A percentile compares a stretch with the other conserved stretches of the same genome.
These are phyloP conservation scores for Tulasnella sp. DNA, from an alignment of 768 basidiomycete species.

Conservation along the genomic window DNA sequence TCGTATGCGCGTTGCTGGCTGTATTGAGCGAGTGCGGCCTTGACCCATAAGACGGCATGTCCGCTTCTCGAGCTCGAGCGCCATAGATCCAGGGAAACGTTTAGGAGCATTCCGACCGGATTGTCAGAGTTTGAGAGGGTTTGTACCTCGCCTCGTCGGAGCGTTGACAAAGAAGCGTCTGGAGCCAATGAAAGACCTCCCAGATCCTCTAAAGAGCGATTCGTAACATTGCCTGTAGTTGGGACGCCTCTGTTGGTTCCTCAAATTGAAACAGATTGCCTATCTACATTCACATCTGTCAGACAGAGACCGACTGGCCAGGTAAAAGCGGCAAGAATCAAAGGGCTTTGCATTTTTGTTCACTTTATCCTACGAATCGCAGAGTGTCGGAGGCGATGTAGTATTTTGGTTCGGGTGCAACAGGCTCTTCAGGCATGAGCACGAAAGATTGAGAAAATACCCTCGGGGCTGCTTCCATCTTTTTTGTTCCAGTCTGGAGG, in stretches of 20 bases:
- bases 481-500: conserved; percentile 22
- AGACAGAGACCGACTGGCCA: too few species aligned
- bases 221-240: too few species aligned
- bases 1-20: too few species aligned
- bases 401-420: conserved; percentile 63
- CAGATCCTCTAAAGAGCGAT: background rate
- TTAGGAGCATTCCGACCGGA: background rate
- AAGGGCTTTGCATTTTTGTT: too few species aligned
- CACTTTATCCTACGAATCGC: conserved; percentile 63
- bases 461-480: conserved; percentile 65
- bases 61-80: too few species aligned
- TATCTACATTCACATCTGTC: too few species aligned
- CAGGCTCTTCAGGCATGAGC: conserved; percentile 54
- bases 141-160: background rate
- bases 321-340: too few species aligned
- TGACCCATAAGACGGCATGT: too few species aligned
- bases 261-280: too few species aligned
- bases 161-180: background rate
- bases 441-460: conserved; percentile 86
- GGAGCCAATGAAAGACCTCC: background rate
- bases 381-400: conserved; percentile 71
- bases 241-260: too few species aligned
- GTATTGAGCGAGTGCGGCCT: too few species aligned
- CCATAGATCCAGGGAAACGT: background rate
- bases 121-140: background rate